phyloP scores from a whole-genome alignment of 139 green algal species.

The Ostreobium quekettii region DNA sequence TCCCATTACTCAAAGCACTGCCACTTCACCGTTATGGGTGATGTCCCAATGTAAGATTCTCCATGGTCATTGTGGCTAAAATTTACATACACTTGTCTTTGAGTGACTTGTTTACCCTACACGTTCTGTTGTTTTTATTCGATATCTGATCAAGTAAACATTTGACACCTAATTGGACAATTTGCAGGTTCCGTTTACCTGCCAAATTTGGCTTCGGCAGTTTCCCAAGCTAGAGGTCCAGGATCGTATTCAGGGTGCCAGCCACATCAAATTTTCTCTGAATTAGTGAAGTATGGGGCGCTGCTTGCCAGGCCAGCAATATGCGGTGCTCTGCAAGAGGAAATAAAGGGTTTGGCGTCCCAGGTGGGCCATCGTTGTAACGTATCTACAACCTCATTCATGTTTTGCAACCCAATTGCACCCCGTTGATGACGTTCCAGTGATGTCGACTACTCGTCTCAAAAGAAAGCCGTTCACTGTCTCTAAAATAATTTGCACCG shows the following conservation, averaged over 20 bases:
- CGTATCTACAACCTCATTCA: too few relatives aligned
- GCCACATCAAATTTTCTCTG: conserved; percentile 4
- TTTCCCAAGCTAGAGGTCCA: not conserved
- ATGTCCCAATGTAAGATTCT: too few relatives aligned
- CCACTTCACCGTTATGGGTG: too few relatives aligned
- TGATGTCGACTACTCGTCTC: not conserved
- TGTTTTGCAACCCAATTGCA: not conserved
- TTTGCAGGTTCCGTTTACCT: not conserved
- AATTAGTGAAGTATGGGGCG: not conserved
- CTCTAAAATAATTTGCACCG: not conserved
- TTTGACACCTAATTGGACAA: not conserved
- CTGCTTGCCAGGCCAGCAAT: conserved; percentile 6
- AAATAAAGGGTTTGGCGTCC: not conserved
- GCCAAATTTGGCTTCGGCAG: not conserved
- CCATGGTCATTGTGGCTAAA: too few relatives aligned
- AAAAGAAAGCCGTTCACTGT: not conserved
- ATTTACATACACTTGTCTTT: too few relatives aligned
- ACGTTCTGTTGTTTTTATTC: not conserved
- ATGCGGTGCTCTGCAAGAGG: not conserved
- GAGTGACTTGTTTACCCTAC: too few relatives aligned
- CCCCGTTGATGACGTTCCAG: not conserved
- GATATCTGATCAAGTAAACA: not conserved
- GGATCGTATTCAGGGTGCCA: not conserved
- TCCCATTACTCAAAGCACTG: too few relatives aligned
- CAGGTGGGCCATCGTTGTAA: too few relatives aligned